Conservation (phyloP, 345 rosid genomes). For the Arabidopsis thaliana region TAIR10.1 NC_003074.8:4164001-4164500, state of each 20-base stretch:
- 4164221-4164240: constrained; percentile 67
- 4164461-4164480: constrained; percentile 4
- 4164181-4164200: constrained; percentile 52
- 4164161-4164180: constrained; percentile 60
- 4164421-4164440: constrained; percentile 54
- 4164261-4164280: constrained; percentile 51
- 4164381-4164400: constrained; percentile 51
- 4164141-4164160: constrained; percentile 61
- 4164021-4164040: constrained; percentile 60
- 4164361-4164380: constrained; percentile 46
- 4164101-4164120: constrained; percentile 34
- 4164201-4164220: constrained; percentile 67
- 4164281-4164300: constrained; percentile 49
- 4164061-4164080: constrained; percentile 50
- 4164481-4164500: not conserved
- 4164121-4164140: constrained; percentile 56
- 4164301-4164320: constrained; percentile 47
- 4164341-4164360: not conserved
- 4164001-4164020: constrained; percentile 57
- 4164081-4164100: constrained; percentile 49
- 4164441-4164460: constrained; percentile 24
- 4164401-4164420: constrained; percentile 48
- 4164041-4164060: constrained; percentile 57
- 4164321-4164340: constrained; percentile 42
- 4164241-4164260: constrained; percentile 52